Evolutionary conservation across 2,329 filamentous ascomycete species (phyloP), one percentile per base, ranked within the genome.

Genomic region (Aspergillus intermedius): DNA sequence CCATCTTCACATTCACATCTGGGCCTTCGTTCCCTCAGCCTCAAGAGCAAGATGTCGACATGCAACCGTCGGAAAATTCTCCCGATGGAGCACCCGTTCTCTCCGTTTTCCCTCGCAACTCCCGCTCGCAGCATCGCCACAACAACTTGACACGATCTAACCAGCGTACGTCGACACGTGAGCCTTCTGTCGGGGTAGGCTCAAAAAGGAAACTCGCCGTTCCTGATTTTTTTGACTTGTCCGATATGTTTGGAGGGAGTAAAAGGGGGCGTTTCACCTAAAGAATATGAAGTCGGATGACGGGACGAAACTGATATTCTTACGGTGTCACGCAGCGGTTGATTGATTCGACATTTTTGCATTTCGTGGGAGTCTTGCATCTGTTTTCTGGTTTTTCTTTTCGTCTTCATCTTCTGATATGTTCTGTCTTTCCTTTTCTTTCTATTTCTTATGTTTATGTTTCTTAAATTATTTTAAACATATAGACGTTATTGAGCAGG

Each of bases 221-320:
- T 42, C 68, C 68, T 3, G 74, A 77, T 42, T 76, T 76, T 54
- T 77, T 77, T 51, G 74, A 77, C 53, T 55, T 77, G 17, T 74
- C 73, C 2, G 72, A 77, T 55, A 61, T 64, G 35, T 66, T 66
- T 51, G 71, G 71, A 49, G 69, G 72, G n/a, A 68, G 68, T 42
- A 77, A 77, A 62, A 67, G 73, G 44, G 70, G 74, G 35, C 70
- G 74, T 44, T 71, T 74, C 53, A 65, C 64, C 56, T 75, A 65
- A 62, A 51, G 30, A 48, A 56, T 58, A 60, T 54, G 55, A 56
- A 53, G 52, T 63, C 56, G 60, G 25, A 64, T 53, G 60, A 65
- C 52, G 47, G 57, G 60, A 67, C 60, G 64, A 66, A 56, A 53
- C 47, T 60, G 49, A 54, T 58, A 61, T 64, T 63, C 58, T 58